Evolutionary conservation across 306 rosid genomes (phyloP).

Genomic region (Biancaea sappan): DNA sequence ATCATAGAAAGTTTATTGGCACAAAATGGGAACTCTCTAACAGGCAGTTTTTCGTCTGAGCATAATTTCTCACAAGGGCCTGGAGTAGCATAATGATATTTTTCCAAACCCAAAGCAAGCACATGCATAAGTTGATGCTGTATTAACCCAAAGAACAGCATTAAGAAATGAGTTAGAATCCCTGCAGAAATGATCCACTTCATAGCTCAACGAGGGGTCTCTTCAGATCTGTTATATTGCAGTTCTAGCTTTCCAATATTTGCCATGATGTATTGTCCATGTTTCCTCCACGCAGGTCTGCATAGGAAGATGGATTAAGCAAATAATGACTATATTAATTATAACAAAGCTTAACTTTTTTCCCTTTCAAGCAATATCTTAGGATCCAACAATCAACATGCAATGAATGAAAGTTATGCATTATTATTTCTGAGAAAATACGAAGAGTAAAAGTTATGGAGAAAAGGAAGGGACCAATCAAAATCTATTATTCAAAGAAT

Average conservation of each 20-base stretch:
- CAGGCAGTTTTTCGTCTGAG: not conserved
- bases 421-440: not conserved
- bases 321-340: not conserved
- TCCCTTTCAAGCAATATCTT: not conserved
- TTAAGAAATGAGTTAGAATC: not conserved
- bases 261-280: not conserved
- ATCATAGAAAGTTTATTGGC: not conserved
- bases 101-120: not conserved
- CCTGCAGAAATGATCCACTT: not conserved
- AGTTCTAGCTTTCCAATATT: not conserved
- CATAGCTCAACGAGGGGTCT: not conserved
- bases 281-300: not conserved
- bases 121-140: too few relatives aligned
- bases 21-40: not conserved
- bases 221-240: not conserved
- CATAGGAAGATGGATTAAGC: not conserved
- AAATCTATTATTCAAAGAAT: not conserved
- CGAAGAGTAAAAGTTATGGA: not conserved
- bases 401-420: not conserved
- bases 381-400: not conserved
- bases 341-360: not conserved
- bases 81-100: not conserved
- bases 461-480: not conserved
- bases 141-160: not conserved
- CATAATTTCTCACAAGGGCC: not conserved